phyloP scores from a whole-genome alignment of 768 basidiomycete species.

The Boletus speciosus region DNA sequence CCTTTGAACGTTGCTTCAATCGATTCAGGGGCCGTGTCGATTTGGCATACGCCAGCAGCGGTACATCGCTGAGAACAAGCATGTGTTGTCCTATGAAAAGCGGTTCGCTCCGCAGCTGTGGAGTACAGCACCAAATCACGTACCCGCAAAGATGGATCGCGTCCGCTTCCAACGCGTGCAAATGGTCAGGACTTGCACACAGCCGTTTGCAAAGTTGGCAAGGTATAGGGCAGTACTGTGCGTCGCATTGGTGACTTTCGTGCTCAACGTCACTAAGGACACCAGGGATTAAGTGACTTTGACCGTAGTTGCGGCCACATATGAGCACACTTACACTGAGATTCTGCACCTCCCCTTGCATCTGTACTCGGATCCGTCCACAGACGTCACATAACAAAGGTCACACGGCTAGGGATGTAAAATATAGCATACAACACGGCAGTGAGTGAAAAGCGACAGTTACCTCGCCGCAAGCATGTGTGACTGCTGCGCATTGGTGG shows the following conservation, averaged over 20 bases:
- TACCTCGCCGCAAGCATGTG: conserved; percentile 57
- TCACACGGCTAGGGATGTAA: conserved; percentile 38
- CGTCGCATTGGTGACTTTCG: conserved; percentile 46
- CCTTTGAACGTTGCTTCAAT: conserved; percentile 62
- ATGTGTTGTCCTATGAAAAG: conserved; percentile 42
- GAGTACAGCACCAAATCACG: conserved; percentile 3
- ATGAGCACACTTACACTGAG: conserved; percentile 33
- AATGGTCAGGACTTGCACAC: conserved; percentile 45
- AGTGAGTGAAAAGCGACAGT: background rate
- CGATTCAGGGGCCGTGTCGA: conserved; percentile 52
- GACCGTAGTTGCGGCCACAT: background rate
- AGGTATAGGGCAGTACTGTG: conserved; percentile 47
- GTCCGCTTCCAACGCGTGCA: conserved; percentile 44
- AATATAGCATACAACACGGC: background rate
- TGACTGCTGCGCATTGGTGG: conserved; percentile 49
- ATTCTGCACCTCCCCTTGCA: conserved; percentile 44
- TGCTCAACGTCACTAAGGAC: conserved; percentile 45
- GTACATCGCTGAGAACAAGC: conserved; percentile 42
- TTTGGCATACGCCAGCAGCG: conserved; percentile 52
- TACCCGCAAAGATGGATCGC: conserved; percentile 59
- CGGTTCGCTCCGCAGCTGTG: conserved; percentile 4
- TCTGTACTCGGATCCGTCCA: conserved; percentile 28
- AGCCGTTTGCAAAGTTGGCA: conserved; percentile 56
- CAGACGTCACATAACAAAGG: conserved; percentile 28
- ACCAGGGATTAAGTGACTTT: background rate